phyloP scores from a whole-genome alignment of 352 stramenopile genomes.

The Pythium apleroticum region DNA sequence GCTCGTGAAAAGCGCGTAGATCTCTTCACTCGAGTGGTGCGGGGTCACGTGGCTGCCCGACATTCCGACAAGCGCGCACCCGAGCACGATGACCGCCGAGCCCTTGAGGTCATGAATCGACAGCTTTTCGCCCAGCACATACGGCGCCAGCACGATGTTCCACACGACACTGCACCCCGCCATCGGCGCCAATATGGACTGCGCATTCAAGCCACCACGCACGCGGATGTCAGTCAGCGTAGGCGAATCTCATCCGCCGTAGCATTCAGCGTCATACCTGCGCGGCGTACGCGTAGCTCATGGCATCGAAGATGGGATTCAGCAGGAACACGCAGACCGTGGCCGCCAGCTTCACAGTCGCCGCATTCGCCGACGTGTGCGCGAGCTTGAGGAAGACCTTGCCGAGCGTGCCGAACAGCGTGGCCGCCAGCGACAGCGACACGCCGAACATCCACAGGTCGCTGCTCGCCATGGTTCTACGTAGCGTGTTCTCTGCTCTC shows the following conservation, averaged over 20 bases:
- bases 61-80: slow-evolving; percentile 74
- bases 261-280: slow-evolving; percentile 41
- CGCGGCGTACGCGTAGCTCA: slow-evolving; percentile 83
- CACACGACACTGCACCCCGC: slow-evolving; percentile 86
- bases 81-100: slow-evolving; percentile 71
- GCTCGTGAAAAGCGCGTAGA: slow-evolving; percentile 77
- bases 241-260: background rate
- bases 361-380: slow-evolving; percentile 60
- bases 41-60: slow-evolving; percentile 81
- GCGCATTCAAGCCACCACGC: background rate
- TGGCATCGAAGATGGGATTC: slow-evolving; percentile 85
- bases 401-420: slow-evolving; percentile 81
- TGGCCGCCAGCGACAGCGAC: slow-evolving; percentile 75
- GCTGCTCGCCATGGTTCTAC: slow-evolving; percentile 26
- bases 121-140: slow-evolving; percentile 77
- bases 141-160: slow-evolving; percentile 85
- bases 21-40: slow-evolving; percentile 69
- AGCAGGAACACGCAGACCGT: slow-evolving; percentile 82
- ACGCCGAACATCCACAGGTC: slow-evolving; percentile 77
- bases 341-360: slow-evolving; percentile 61
- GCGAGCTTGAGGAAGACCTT: slow-evolving; percentile 88
- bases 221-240: background rate
- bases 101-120: slow-evolving; percentile 73
- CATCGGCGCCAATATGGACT: slow-evolving; percentile 87
- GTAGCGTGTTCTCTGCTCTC: background rate